Base-by-base conservation (phyloP, 371 early-diverging fungal species). In the Haplosporangium sp. region DNA sequence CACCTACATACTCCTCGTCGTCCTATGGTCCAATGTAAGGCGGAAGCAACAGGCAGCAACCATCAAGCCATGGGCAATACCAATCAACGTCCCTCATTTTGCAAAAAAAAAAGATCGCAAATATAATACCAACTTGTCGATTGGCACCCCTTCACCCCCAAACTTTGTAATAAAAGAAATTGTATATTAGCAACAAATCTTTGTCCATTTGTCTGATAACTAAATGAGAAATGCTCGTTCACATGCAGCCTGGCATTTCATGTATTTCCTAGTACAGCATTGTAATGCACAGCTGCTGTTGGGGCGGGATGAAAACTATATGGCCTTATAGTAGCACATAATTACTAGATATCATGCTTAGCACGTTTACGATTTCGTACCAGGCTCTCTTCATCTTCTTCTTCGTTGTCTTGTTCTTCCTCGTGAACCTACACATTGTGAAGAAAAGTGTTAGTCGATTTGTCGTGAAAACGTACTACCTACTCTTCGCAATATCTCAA, bases 141-240 rank as follows among this genome's bases (percentile, higher is more conserved):
- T n/a, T n/a, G n/a, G n/a, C n/a, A n/a, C n/a, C n/a, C n/a, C n/a
- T n/a, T n/a, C n/a, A n/a, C n/a, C n/a, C n/a, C n/a, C n/a, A n/a
- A n/a, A n/a, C 38, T 47, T 20, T 67, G 67, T 67, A 67, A 69
- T 69, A 69, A 68, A 69, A 69, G 13, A n/a, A n/a, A n/a, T n/a
- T n/a, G n/a, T n/a, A n/a, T n/a, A n/a, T n/a, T n/a, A n/a, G n/a
- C n/a, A n/a, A n/a, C n/a, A n/a, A n/a, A n/a, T n/a, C n/a, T n/a
- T n/a, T n/a, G n/a, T n/a, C n/a, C n/a, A n/a, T n/a, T n/a, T n/a
- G n/a, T n/a, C n/a, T n/a, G n/a, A n/a, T n/a, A n/a, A n/a, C n/a
- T n/a, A n/a, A n/a, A n/a, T n/a, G n/a, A n/a, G n/a, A n/a, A n/a
- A n/a, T n/a, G n/a, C n/a, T n/a, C n/a, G n/a, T n/a, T n/a, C n/a